Base-by-base conservation (phyloP, 2,329 filamentous ascomycete species). In the Tolypocladium inflatum region DNA sequence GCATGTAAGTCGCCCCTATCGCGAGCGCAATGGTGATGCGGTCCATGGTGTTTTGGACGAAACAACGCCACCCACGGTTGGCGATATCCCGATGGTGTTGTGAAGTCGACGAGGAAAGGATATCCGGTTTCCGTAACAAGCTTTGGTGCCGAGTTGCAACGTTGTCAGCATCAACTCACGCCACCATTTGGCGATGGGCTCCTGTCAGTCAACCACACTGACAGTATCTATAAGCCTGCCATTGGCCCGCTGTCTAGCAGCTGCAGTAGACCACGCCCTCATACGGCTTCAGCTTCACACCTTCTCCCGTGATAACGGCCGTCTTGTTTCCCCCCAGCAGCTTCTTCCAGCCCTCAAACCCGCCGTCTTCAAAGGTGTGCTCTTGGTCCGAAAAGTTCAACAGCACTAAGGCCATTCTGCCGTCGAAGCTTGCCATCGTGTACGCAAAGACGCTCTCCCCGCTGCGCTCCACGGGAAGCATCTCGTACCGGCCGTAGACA, bases 381-480 rank as follows among this genome's bases (percentile, higher is more conserved):
- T 26, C 43, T 13, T 23, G 8, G 7, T 48, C 43, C n/a, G 43
- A 48, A 23, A 48, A 48, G n/a, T 48, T 48, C n/a, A 71, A 56
- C 19, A 72, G 39, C 1, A 66, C 37, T 10, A 65, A 42, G 2
- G 64, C 65, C 11, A 19, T 30, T 9, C 8, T 62, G 5, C 59
- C 62, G 21, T 63, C 51, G 26, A 55, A 59, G 11, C 63, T 61
- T 1, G 56, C 58, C 65, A 67, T 67, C 1, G 59, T 64, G 26
- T 67, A 67, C 0, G 51, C 61, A 56, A 64, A 67, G 0, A 67
- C 6, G 0, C 65, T 55, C 21, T 65, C 64, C 19, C 26, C 26
- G 26, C 62, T 64, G 1, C 59, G 39, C 11, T 43, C 54, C 11
- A 59, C 57, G 0, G 37, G 21, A 8, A 67, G 2, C 0, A 56